phyloP scores from a whole-genome alignment of 139 green algal species.

The Choricystis sp. region DNA sequence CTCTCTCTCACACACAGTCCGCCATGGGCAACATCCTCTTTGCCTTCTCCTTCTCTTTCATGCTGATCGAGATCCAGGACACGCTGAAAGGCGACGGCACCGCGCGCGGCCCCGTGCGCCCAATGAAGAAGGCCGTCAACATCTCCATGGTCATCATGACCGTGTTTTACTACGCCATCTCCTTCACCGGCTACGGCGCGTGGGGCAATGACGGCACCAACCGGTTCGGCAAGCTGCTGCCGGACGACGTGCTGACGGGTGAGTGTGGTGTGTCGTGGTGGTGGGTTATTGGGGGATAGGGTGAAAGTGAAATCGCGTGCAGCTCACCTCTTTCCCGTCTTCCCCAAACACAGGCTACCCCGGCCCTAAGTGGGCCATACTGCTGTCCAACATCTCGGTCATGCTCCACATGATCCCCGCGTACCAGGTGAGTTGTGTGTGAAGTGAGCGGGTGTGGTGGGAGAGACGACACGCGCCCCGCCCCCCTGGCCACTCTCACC shows the following conservation, averaged over 20 bases:
- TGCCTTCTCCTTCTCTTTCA: constrained; percentile 16
- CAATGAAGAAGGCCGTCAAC: constrained; percentile 11
- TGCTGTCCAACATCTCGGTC: no score
- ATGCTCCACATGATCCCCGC: constrained; percentile 13
- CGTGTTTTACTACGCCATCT: constrained; percentile 15
- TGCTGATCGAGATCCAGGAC: constrained; percentile 21
- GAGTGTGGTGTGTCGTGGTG: constrained; percentile 26
- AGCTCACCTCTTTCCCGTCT: no score
- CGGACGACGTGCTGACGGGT: constrained; percentile 19
- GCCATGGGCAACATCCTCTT: constrained; percentile 15
- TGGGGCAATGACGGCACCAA: constrained; percentile 12
- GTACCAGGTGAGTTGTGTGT: no score
- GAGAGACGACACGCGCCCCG: no score
- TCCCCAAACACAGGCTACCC: no score
- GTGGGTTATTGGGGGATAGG: background rate
- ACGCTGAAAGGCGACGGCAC: constrained; percentile 5
- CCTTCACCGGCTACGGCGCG: constrained; percentile 12
- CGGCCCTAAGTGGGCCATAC: no score
- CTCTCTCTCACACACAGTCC: no score
- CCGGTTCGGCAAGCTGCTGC: constrained; percentile 13
- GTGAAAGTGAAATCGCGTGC: background rate
- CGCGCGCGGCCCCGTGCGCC: constrained; percentile 4
- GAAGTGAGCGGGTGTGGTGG: no score
- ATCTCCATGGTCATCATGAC: constrained; percentile 9
- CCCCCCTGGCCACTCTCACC: no score